A percentile compares a stretch with the other conserved stretches of the same genome.
Conservation (phyloP, 805 yeast genomes). For the Saccharomyces mikatae region DNA sequence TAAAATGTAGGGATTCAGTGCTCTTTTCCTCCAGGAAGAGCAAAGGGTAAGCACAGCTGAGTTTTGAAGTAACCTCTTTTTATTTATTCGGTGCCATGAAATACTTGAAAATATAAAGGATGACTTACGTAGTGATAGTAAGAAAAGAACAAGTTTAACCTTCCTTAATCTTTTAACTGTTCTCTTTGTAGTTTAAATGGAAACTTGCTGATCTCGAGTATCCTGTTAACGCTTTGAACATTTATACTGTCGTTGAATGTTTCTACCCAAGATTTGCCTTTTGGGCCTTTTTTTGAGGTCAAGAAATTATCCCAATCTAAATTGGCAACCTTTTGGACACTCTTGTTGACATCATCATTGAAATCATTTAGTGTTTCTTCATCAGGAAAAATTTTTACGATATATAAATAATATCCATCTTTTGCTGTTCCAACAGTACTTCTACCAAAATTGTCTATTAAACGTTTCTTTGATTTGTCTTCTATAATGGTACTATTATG, state of each 20-base stretch:
- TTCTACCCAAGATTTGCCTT: conserved; percentile 16
- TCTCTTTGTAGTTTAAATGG: conserved; percentile 1
- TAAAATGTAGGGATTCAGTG: too few relatives aligned
- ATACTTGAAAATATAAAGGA: not conserved
- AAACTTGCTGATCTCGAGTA: conserved; percentile 4
- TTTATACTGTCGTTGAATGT: conserved; percentile 11
- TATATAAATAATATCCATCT: conserved; percentile 27
- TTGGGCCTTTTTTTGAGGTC: conserved; percentile 4
- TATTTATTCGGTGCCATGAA: too few relatives aligned
- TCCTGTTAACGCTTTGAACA: not conserved
- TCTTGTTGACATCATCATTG: conserved; percentile 9
- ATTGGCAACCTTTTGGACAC: conserved; percentile 15
- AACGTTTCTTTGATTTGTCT: not conserved
- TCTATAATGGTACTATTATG: not conserved
- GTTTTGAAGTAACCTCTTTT: too few relatives aligned
- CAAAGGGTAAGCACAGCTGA: too few relatives aligned
- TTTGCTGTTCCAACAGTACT: conserved; percentile 20
- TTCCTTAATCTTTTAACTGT: not conserved
- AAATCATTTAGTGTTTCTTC: conserved; percentile 9
- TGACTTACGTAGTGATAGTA: not conserved
- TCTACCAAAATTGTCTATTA: conserved; percentile 4
- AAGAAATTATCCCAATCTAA: conserved; percentile 17
- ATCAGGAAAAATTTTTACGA: conserved; percentile 19
- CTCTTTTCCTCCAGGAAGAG: too few relatives aligned
- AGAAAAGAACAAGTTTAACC: not conserved